Evolutionary conservation across 1,139 yeast genomes (phyloP), one percentile per base, ranked within the genome.

Genomic region (Kodamaea sp.): DNA sequence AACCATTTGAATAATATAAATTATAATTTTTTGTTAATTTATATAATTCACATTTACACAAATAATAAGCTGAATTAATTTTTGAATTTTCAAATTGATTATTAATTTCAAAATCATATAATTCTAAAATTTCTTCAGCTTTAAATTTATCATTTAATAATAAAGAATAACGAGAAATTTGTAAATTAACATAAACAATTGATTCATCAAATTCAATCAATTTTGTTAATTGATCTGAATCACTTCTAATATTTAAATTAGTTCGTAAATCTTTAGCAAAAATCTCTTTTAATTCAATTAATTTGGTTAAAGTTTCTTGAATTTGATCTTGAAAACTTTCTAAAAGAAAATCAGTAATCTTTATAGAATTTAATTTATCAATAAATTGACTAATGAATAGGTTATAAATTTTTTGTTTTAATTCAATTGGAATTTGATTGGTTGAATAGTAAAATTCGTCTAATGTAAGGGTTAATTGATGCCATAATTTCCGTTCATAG

Each of bases 401-500:
- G 44, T 81, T 79, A 62, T 79, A 92, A 36, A 92, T 66, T 50
- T 81, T 78, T 51, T 81, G 62, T 35, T 62, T 66, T 20, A 81
- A 73, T 34, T 65, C 70, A 24, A 75, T 74, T 6, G 47, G 34
- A 12, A 43, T 50, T 4, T 44, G 51, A 8, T 38, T 37, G 41
- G 72, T 70, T 35, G 53, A 54, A 36, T 63, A 66, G 61, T 81
- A 87, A 50, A 86, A 75, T 45, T 74, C 76, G 37, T 75, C 76
- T 45, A 92, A 70, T 10, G 79, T 65, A 45, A 78, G 76, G 2
- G 97, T 87, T 57, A 92, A 75, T 65, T 87, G 95, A 56, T 71
- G 78, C 81, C 81, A 78, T 53, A 78, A 73, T 69, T 87, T 88
- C 52, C 96, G 75, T 58, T 90, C 97, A 65, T 88, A 86, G 46